A percentile compares a stretch with the other conserved stretches of the same genome.
phyloP scores from a whole-genome alignment of 2,329 filamentous ascomycete genomes.

The Chrysosporium queenslandicum region DNA sequence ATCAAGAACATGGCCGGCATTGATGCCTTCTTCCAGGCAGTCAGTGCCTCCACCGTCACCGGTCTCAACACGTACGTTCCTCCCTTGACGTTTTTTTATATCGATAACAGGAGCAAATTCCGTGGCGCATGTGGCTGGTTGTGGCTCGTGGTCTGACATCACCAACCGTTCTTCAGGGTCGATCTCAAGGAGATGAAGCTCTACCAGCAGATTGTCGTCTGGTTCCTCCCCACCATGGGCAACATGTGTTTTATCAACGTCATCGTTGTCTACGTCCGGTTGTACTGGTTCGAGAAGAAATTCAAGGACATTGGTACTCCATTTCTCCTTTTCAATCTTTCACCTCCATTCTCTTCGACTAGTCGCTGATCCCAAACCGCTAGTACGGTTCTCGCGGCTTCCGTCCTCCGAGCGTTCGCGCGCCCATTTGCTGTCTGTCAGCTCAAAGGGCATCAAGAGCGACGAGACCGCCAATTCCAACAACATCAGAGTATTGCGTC shows the following conservation, averaged over 20 bases:
- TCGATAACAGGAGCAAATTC: too few species aligned
- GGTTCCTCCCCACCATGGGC: conserved; percentile 41
- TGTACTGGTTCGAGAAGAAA: conserved; percentile 43
- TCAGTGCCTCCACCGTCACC: conserved; percentile 43
- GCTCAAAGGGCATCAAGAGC: background rate
- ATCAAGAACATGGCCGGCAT: conserved; percentile 36
- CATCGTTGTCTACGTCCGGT: conserved; percentile 39
- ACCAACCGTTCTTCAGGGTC: conserved; percentile 28
- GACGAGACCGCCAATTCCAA: background rate
- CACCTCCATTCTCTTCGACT: background rate
- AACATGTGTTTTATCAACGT: conserved; percentile 45
- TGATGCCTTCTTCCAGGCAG: conserved; percentile 44
- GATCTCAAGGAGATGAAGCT: conserved; percentile 42
- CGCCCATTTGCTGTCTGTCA: conserved; percentile 7
- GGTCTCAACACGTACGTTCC: conserved; percentile 42
- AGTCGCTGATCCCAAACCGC: background rate
- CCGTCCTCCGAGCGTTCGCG: conserved; percentile 12
- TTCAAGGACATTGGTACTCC: conserved; percentile 33
- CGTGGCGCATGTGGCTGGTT: background rate
- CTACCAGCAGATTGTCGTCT: conserved; percentile 46
- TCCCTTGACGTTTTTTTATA: too few species aligned
- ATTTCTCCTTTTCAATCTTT: background rate
- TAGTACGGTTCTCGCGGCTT: conserved; percentile 12
- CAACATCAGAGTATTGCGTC: background rate
- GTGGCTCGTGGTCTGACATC: conserved; percentile 13